These are phyloP conservation scores for Talaromyces adpressus DNA, from an alignment of 495 filamentous ascomycete genomes.

Conservation along the genomic window DNA sequence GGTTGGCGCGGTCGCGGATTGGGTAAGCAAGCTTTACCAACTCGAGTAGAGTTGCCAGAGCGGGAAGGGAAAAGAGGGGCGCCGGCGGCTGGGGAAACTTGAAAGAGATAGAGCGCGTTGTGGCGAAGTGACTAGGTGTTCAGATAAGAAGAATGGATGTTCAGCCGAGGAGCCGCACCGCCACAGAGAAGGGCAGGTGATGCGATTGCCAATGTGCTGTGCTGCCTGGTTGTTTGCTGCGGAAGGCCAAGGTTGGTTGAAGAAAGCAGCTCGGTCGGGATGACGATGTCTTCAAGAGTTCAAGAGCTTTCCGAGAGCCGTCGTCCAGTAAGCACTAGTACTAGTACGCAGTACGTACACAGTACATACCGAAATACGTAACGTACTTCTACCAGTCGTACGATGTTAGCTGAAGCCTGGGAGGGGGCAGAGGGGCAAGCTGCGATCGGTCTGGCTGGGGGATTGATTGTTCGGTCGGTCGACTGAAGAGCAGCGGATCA, in stretches of 20 bases:
- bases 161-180: not conserved
- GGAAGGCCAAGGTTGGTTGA: not conserved
- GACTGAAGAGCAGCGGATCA: not conserved
- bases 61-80: not conserved
- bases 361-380: not conserved
- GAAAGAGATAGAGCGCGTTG: not conserved
- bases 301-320: not conserved
- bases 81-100: not conserved
- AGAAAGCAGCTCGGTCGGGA: not conserved
- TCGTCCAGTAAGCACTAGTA: not conserved
- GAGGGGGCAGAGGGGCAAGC: not conserved
- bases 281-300: not conserved
- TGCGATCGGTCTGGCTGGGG: not conserved
- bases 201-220: not conserved
- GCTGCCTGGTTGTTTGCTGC: not conserved
- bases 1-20: conserved; percentile 8
- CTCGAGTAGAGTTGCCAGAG: not conserved
- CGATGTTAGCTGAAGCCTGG: not conserved
- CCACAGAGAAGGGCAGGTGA: not conserved
- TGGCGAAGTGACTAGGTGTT: not conserved
- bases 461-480: not conserved
- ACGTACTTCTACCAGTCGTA: not conserved
- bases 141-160: not conserved
- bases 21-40: conserved; percentile 1
- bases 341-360: not conserved